Percentiles rank a stretch among this genome's conserved stretches.
These are phyloP conservation scores for Venturia aucupariae DNA, from an alignment of 2,329 filamentous ascomycete genomes.

Conservation along the genomic window DNA sequence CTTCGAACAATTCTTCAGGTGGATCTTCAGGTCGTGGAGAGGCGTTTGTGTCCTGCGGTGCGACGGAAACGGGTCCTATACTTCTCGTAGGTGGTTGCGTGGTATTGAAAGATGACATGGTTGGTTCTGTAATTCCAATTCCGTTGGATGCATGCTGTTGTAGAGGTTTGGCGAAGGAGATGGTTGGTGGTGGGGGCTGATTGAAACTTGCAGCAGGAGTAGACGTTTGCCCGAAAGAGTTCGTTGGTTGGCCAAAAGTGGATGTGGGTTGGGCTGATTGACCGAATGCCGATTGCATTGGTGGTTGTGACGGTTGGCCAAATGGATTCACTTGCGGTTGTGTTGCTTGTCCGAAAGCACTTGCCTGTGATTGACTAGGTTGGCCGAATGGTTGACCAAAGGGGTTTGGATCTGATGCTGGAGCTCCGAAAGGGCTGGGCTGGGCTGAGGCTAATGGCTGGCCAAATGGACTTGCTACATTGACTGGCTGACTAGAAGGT, in stretches of 20 bases:
- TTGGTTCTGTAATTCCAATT: not conserved
- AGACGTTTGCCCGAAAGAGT: constrained; percentile 18
- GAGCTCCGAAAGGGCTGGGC: constrained; percentile 16
- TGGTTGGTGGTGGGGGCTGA: constrained; percentile 13
- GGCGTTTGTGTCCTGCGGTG: not conserved
- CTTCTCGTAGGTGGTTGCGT: not conserved
- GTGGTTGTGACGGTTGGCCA: constrained; percentile 13
- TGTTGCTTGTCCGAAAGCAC: constrained; percentile 23
- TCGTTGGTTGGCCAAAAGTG: constrained; percentile 5
- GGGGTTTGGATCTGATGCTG: constrained; percentile 2
- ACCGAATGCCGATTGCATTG: constrained; percentile 19
- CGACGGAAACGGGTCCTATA: not conserved
- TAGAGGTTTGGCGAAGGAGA: not conserved
- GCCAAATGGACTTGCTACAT: constrained; percentile 19
- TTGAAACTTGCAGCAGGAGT: constrained; percentile 13
- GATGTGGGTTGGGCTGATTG: not conserved
- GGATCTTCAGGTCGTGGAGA: constrained; percentile 6
- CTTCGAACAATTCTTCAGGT: constrained; percentile 10
- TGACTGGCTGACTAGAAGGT: constrained; percentile 6
- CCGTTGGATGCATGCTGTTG: not conserved
- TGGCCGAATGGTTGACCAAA: constrained; percentile 16
- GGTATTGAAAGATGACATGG: not conserved
- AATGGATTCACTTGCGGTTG: constrained; percentile 11
- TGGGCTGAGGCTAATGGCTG: constrained; percentile 20
- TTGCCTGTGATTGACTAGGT: constrained; percentile 2